Evolutionary conservation across 768 basidiomycete genomes (phyloP), one percentile per base, ranked within the genome.

Genomic region (Collybia sp.): DNA sequence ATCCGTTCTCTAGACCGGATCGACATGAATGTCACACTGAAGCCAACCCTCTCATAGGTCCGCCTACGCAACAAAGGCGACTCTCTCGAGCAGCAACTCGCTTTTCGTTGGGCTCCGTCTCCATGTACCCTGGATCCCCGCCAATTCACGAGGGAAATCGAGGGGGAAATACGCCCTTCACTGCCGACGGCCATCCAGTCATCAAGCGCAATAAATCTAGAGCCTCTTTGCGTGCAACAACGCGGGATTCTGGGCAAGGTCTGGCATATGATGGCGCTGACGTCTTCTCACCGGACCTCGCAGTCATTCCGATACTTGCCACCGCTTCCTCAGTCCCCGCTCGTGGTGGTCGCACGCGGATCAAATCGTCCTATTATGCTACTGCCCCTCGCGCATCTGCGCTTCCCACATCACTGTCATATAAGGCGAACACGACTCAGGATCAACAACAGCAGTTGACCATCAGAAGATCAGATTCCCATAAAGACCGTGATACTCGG

Each of bases 321-420:
- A 60, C 59, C 42, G 50, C 47, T 30, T 65, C 55, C 40, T 51
- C 55, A 36, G 25, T 25, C 25, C 44, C 53, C 12, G 57, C 49
- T 11, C 46, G 48, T 16, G 78, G 76, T 46, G 80, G 85, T 33
- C 79, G 85, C 32, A 77, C 75, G 40, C 77, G 76, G 31, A 81
- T 87, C 52, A 83, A 85, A 59, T 85, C 84, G 8, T 74, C 83
- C 5, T 84, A 88, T 55, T 80, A 78, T 47, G 73, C 76, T 8
- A 70, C 76, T 3, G 71, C 79, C 62, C 73, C 76, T 56, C 80
- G 80, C 35, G 67, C 69, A 19, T 83, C 83, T 12, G 66, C 69
- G 15, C 62, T 73, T 36, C 67, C 71, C 30, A 51, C 66, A 17
- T 57, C 67, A 25, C 25, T 25, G 25, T 25, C 25, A 25, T 25